Base-by-base conservation (phyloP, 1,284 basidiomycete genomes). In the Boletus holoroseus region DNA sequence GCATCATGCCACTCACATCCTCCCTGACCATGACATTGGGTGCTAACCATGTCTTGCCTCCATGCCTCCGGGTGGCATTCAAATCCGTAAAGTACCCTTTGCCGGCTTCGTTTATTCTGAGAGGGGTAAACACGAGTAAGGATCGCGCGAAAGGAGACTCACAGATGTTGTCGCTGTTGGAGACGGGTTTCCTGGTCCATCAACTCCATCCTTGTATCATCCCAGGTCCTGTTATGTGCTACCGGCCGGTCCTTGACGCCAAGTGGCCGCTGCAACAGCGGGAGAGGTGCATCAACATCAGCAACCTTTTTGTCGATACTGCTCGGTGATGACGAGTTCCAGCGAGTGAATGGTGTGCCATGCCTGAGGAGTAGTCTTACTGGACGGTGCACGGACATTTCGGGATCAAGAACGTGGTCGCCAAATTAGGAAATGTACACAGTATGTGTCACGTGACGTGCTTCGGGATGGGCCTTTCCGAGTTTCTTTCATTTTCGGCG, bases 1-100 rank as follows among this genome's bases (percentile, higher is more conserved):
- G 28, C 3, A 41, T 26, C 20, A 1, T 24, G 22, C 3, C 6
- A 79, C 88, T 61, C 61, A 94, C 93, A 60, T 94, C 90, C 71
- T 92, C 88, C 24, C 83, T 81, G 60, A 98, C 93, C 55, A 97
- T 76, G 11, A 91, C 90, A 22, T 78, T 82, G 0, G 94, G 94
- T 12, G 91, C 93, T 49, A 94, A 81, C 94, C 93, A 99, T 9
- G 90, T 88, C 73, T 99, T 99, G 18, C 95, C 95, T 7, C 93
- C 94, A 59, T 92, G 81, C 36, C 79, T 79, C 47, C 85, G 75
- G 15, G 91, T 86, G 58, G 85, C 82, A 62, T 92, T 91, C 51
- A 90, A 77, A 64, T 98, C 95, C 58, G 89, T 79, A 62, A 94
- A 98, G 68, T 98, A 96, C 0, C 94, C 93, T 61, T 85, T 87